Base-by-base conservation (phyloP, 2,329 filamentous ascomycete genomes). In the Colletotrichum neosansevieriae region DNA sequence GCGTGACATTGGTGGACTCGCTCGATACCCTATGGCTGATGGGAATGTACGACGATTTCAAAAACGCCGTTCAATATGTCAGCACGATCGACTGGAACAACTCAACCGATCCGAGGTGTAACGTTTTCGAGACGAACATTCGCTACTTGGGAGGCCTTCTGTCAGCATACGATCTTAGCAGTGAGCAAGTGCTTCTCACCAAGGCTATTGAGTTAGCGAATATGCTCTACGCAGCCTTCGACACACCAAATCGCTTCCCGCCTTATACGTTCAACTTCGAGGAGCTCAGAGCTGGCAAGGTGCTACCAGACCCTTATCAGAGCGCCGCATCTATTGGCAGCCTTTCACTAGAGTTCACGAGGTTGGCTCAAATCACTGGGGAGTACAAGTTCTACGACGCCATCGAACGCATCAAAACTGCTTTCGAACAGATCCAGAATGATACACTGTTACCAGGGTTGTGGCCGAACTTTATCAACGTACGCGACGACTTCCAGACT, bases 381-480 rank as follows among this genome's bases (percentile, higher is more conserved):
- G 85, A 94, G 67, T 79, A 86, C 34, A 93, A 91, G 73, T 94
- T 93, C 79, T 93, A 91, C 75, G 90, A 92, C 75, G 91, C 91
- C 4, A 84, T 92, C 68, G 86, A 89, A 40, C 84, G 87, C 12
- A 87, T 94, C 66, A 93, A 90, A 71, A 84, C 92, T 65, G 82
- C 89, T 15, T 86, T 94, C 69, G 85, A 91, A 65, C 79, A 82
- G 5, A 86, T 86, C 62, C 92, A 95, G 79, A 86, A 87, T 70
- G 79, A 84, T 12, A 94, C 92, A 0, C 82, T 80, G 13, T 77
- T 94, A 1, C 92, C 92, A 0, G 92, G 92, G 0, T 83, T 94
- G 78, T 94, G 92, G 91, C 92, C 92, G 1, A 83, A 88, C 49
- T 82, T 80, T 61, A 78, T 94, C 12, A 89, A 91, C 74, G 88